phyloP scores from a whole-genome alignment of 305 asterid genomes.

The Plantago coronopus region DNA sequence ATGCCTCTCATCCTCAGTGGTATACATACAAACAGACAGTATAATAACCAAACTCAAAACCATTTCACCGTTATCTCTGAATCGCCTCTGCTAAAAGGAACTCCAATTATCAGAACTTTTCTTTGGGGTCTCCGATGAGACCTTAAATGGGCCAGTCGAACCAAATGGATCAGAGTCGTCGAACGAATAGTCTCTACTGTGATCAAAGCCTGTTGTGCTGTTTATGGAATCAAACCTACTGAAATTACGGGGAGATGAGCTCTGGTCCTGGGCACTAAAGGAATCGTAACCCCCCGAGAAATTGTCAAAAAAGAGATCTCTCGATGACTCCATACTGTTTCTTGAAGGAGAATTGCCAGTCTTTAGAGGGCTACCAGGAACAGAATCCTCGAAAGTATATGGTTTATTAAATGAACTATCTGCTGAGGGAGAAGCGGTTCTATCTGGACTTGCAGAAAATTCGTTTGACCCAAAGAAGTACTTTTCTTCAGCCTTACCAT shows the following conservation, averaged over 20 bases:
- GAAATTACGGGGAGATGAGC: slow-evolving; percentile 48
- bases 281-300: slow-evolving; percentile 82
- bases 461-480: slow-evolving; percentile 73
- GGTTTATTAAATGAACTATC: slow-evolving; percentile 49
- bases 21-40: slow-evolving; percentile 20
- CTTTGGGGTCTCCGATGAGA: slow-evolving; percentile 55
- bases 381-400: slow-evolving; percentile 70
- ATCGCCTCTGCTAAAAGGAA: slow-evolving; percentile 35
- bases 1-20: slow-evolving; percentile 7
- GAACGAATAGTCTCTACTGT: slow-evolving; percentile 59
- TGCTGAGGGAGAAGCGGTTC: slow-evolving; percentile 56
- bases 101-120: slow-evolving; percentile 49
- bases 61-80: neutral
- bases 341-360: slow-evolving; percentile 65
- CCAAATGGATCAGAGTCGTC: slow-evolving; percentile 91
- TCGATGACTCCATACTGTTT: slow-evolving; percentile 47
- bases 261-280: slow-evolving; percentile 42
- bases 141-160: slow-evolving; percentile 85
- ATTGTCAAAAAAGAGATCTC: slow-evolving; percentile 59
- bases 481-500: slow-evolving; percentile 57
- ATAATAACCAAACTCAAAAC: slow-evolving; percentile 10
- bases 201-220: slow-evolving; percentile 63
- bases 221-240: slow-evolving; percentile 79
- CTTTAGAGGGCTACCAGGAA: slow-evolving; percentile 54
- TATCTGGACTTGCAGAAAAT: slow-evolving; percentile 59